Evolutionary conservation across 2,329 filamentous ascomycete species (phyloP).

Genomic region (Xylaria polymorpha): DNA sequence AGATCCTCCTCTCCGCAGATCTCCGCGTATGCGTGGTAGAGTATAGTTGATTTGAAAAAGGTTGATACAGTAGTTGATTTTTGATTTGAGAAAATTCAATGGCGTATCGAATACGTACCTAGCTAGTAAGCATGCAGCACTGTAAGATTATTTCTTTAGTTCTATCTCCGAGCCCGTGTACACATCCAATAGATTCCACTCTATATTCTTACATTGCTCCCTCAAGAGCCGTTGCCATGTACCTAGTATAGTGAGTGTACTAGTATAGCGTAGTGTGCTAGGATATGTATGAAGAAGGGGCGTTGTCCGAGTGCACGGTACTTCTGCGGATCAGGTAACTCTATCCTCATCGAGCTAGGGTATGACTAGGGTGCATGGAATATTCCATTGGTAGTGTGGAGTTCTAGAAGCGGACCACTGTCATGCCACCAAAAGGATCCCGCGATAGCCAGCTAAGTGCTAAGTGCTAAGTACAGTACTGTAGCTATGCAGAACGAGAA

Average conservation of each 20-base stretch:
- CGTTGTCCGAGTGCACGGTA: constrained; percentile 32
- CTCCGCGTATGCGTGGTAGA: too few species aligned
- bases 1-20: background rate
- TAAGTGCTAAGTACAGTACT: background rate
- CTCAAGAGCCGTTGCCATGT: background rate
- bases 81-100: background rate
- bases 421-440: constrained; percentile 25
- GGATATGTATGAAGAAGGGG: constrained; percentile 12
- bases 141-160: background rate
- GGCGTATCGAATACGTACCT: background rate
- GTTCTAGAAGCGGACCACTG: constrained; percentile 28
- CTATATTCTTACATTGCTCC: background rate
- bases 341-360: constrained; percentile 29
- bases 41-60: too few species aligned
- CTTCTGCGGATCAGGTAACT: constrained; percentile 28
- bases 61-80: too few species aligned
- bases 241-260: background rate
- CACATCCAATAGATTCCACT: background rate
- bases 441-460: background rate
- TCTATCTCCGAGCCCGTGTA: background rate
- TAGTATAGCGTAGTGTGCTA: too few species aligned
- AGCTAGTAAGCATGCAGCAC: background rate
- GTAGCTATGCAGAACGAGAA: constrained; percentile 14
- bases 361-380: constrained; percentile 29
- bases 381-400: constrained; percentile 23